Percentiles rank a stretch among this genome's conserved stretches.
Conservation (phyloP, 345 rosid genomes). For the Ceriops zippeliana region DNA sequence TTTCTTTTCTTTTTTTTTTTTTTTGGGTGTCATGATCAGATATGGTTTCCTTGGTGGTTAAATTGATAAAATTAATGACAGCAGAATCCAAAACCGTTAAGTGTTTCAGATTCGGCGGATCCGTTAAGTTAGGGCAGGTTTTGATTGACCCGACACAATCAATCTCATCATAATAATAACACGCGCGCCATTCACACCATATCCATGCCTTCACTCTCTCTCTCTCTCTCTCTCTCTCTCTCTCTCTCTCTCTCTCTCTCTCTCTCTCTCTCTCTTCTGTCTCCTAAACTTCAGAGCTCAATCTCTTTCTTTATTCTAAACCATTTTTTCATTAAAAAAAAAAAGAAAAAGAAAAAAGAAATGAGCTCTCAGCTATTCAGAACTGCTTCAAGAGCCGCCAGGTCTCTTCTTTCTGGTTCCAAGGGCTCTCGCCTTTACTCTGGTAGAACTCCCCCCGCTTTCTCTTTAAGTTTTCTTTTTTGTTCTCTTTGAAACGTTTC, state of each 20-base stretch:
- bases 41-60: no score
- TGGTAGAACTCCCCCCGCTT: constrained; percentile 26
- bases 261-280: no score
- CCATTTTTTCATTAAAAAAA: constrained; percentile 1
- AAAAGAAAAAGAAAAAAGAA: neutral
- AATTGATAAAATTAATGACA: no score
- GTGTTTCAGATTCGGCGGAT: constrained; percentile 5
- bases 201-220: neutral
- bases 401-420: constrained; percentile 70
- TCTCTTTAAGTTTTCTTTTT: neutral
- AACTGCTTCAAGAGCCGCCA: constrained; percentile 76
- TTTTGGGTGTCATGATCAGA: no score
- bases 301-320: neutral
- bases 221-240: neutral
- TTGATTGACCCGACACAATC: neutral
- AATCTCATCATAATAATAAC: neutral
- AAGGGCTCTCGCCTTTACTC: constrained; percentile 62
- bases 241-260: neutral
- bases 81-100: neutral
- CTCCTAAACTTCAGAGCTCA: neutral
- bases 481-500: neutral
- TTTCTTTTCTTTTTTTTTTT: no score
- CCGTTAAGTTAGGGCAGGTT: constrained; percentile 3
- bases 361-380: constrained; percentile 71
- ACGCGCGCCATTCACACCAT: neutral